phyloP scores from a whole-genome alignment of 805 yeast genomes.

The Yarrowia sp. region DNA sequence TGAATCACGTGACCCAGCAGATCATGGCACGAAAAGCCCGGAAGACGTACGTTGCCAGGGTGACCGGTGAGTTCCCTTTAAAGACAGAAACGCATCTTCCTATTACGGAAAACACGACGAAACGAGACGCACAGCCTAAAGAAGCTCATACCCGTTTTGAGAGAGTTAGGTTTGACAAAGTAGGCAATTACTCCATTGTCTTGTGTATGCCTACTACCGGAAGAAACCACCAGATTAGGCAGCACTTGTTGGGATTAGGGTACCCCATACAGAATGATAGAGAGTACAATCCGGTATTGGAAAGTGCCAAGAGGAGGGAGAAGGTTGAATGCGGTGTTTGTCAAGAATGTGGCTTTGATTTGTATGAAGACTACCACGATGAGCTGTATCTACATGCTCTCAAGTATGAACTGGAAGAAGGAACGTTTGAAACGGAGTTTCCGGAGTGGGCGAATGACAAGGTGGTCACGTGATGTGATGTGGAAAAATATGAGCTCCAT shows the following conservation, averaged over 20 bases:
- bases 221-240: conserved; percentile 90
- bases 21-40: conserved; percentile 59
- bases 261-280: conserved; percentile 90
- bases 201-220: conserved; percentile 84
- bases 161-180: conserved; percentile 49
- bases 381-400: conserved; percentile 1
- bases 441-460: neutral
- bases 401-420: conserved; percentile 5
- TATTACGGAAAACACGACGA: neutral
- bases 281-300: conserved; percentile 54
- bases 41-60: conserved; percentile 79
- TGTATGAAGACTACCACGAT: neutral
- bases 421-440: neutral
- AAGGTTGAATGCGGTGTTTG: neutral
- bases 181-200: conserved; percentile 55
- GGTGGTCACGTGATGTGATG: no score
- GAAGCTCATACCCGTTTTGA: conserved; percentile 66
- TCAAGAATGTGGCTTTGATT: neutral
- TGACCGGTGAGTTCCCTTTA: conserved; percentile 71
- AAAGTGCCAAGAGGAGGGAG: neutral
- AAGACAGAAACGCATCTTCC: neutral
- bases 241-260: conserved; percentile 81
- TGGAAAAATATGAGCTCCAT: no score
- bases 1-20: conserved; percentile 62
- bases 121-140: conserved; percentile 40